Percentiles rank a stretch among this genome's conserved stretches.
Evolutionary conservation across 1,139 yeast genomes (phyloP).

Genomic region (Blastobotrys buckinghamii): DNA sequence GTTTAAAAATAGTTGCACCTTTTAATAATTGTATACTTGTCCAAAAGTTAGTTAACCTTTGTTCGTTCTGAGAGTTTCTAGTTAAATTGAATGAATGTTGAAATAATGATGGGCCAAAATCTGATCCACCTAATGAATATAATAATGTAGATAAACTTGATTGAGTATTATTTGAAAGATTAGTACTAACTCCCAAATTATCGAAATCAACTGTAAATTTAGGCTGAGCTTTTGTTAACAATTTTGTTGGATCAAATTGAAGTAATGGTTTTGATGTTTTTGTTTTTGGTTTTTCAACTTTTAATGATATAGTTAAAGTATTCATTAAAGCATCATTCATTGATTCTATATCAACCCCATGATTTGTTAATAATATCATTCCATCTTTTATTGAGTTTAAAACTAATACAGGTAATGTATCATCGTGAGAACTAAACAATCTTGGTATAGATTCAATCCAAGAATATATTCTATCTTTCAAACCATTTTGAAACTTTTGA

Average conservation of each 20-base stretch:
- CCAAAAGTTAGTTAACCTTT: constrained; percentile 22
- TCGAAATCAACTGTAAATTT: constrained; percentile 3
- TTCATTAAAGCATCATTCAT: background rate
- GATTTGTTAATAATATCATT: constrained; percentile 16
- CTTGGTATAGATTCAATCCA: constrained; percentile 32
- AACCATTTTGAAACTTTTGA: background rate
- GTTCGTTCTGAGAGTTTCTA: background rate
- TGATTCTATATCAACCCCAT: constrained; percentile 1
- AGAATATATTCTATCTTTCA: constrained; percentile 19
- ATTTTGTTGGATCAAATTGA: constrained; percentile 5
- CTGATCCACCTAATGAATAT: constrained; percentile 1
- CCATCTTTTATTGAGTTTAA: constrained; percentile 18
- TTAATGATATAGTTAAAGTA: background rate
- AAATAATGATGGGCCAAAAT: background rate
- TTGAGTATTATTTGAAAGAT: constrained; percentile 11
- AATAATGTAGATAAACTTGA: constrained; percentile 2
- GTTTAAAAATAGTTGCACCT: constrained; percentile 16
- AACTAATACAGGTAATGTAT: constrained; percentile 18
- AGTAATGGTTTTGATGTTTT: background rate
- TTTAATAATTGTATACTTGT: constrained; percentile 21
- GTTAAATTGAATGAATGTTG: background rate
- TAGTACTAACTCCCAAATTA: constrained; percentile 12
- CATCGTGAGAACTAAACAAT: constrained; percentile 27
- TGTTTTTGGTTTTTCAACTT: background rate
- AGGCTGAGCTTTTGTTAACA: background rate